Percentiles rank a stretch among this genome's conserved stretches.
These are phyloP conservation scores for Litsea cubeba DNA, from an alignment of 164 flowering plant genomes.

Conservation along the genomic window DNA sequence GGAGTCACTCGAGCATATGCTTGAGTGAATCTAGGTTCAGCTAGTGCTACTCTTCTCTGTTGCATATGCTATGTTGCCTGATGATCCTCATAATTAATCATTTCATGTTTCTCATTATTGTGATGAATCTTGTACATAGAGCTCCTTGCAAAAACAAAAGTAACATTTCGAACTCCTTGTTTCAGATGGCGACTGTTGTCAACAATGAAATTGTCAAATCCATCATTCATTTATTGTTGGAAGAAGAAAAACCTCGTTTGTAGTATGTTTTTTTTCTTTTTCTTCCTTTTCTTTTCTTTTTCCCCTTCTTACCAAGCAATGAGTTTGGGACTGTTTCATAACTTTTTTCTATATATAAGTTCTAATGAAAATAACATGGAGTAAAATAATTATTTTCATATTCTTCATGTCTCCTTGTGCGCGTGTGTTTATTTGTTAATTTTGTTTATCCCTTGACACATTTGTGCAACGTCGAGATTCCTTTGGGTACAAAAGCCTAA, in stretches of 20 bases:
- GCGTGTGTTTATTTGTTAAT: no score
- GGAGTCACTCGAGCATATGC: neutral
- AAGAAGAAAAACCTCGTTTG: constrained; percentile 50
- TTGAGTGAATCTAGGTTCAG: neutral
- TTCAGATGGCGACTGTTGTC: constrained; percentile 40
- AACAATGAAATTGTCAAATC: constrained; percentile 70
- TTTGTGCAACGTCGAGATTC: no score
- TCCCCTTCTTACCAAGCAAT: neutral
- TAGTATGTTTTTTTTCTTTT: neutral
- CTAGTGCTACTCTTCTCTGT: neutral
- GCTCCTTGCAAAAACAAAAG: neutral
- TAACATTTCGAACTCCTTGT: neutral
- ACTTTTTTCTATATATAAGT: no score
- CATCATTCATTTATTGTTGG: constrained; percentile 62
- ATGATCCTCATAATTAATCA: neutral
- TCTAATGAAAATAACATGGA: no score
- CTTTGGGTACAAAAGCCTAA: no score
- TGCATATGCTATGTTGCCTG: neutral
- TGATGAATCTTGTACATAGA: neutral
- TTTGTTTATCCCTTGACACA: no score
- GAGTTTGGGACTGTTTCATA: no score
- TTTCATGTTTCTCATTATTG: neutral
- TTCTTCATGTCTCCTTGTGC: no score
- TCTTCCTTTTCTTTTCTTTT: neutral
- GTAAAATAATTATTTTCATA: no score